Percentiles rank a stretch among this genome's conserved stretches.
Evolutionary conservation across 169 alveolate species (phyloP).

Genomic region (Plasmodium chabaudi): DNA sequence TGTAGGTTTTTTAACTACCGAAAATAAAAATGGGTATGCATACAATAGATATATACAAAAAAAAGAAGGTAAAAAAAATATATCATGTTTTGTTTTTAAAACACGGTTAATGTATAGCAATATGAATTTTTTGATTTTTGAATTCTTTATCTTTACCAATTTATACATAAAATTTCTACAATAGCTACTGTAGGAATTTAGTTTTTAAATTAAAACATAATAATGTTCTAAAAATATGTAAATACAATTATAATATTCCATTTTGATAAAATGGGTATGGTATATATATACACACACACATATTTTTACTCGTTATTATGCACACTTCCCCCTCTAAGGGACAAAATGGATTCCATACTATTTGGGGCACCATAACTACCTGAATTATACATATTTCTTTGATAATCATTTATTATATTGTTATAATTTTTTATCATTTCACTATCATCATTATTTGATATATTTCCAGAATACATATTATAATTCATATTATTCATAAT

Average conservation of each 20-base stretch:
- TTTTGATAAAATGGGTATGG: too few species aligned
- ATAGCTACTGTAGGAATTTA: too few species aligned
- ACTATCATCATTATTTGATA: conserved; percentile 16
- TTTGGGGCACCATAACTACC: not conserved
- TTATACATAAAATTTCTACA: too few species aligned
- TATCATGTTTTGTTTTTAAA: too few species aligned
- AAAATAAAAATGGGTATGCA: too few species aligned
- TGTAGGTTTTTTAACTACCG: too few species aligned
- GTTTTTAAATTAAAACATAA: too few species aligned
- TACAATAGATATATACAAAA: too few species aligned
- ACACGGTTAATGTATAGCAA: too few species aligned
- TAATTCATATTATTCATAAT: conserved; percentile 4
- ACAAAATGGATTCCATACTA: not conserved
- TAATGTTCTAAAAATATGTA: not conserved
- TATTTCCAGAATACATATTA: conserved; percentile 9
- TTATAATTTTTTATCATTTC: conserved; percentile 17
- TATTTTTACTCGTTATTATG: conserved; percentile 4
- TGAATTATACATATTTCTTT: not conserved
- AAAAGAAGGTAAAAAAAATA: too few species aligned
- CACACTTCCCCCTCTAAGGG: conserved; percentile 14
- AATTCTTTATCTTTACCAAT: too few species aligned
- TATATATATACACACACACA: not conserved
- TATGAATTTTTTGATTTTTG: too few species aligned
- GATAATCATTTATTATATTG: conserved; percentile 35
- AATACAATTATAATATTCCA: conserved; percentile 25